Base-by-base conservation (phyloP, 805 yeast species). In the Isabelozyma heimii region DNA sequence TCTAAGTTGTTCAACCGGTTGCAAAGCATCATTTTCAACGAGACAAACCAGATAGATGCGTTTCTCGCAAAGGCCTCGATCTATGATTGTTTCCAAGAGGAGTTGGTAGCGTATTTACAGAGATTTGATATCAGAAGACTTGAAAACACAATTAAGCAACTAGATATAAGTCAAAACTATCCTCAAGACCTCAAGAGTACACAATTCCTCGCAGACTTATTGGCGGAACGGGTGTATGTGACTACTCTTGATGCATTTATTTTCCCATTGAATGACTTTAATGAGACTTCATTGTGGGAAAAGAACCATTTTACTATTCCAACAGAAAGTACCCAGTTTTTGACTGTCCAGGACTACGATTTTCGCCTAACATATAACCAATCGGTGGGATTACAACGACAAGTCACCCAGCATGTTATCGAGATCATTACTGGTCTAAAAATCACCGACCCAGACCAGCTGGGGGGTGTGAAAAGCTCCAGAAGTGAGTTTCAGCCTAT, bases 401-500 rank as follows among this genome's bases (percentile, higher is more conserved):
- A 24, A 13, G 28, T 57, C 2, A 51, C 46, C 13, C 47, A 14
- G 3, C 66, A 62, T 45, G 38, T 63, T 3, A 10, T 35, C 4
- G 51, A 44, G 14, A 65, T 64, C 2, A 41, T 67, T 26, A 42
- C 52, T 1, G 44, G 69, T 45, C 35, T 65, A 4, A 43, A 51
- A 14, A 56, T 60, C 2, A 24, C 33, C 2, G 51, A 45, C 27
- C 35, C 44, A 9, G 53, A 59, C 8, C 41, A 48, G 7, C 51
- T 51, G 13, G 46, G 54, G 10, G 44, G 35, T 3, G 40, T 58
- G 7, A 57, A 53, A 38, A 68, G 67, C 1, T 47, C 47, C 10
- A 70, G 76, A 47, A 70, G 70, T 49, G 70, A 72, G 50, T 61
- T 64, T 38, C 10, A 30, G 10, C n/a, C 35, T 30, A 30, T 30